Evolutionary conservation across 2,329 filamentous ascomycete genomes (phyloP).

Genomic region (Phialophora tarda): DNA sequence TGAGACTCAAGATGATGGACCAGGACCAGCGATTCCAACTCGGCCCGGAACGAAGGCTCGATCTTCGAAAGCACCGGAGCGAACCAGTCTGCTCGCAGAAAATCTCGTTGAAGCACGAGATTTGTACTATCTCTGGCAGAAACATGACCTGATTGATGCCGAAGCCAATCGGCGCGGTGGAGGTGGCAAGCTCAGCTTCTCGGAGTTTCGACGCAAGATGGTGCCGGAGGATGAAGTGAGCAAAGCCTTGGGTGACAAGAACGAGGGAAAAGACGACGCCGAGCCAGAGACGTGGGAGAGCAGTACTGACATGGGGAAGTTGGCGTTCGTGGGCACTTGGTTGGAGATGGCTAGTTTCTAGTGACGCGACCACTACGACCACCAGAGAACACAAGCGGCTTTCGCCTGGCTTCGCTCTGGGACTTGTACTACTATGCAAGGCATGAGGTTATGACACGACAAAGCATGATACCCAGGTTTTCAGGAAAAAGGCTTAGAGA

Average conservation of each 20-base stretch:
- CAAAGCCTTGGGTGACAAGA: conserved; percentile 17
- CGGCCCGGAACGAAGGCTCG: background rate
- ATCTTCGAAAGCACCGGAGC: background rate
- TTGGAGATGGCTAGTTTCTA: conserved; percentile 74
- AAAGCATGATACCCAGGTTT: background rate
- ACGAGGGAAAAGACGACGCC: conserved; percentile 14
- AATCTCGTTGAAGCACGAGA: conserved; percentile 20
- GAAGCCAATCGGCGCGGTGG: conserved; percentile 76
- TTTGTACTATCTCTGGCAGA: conserved; percentile 49
- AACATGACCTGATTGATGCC: conserved; percentile 68
- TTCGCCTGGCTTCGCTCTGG: background rate
- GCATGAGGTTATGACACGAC: conserved; percentile 1
- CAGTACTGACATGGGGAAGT: conserved; percentile 37
- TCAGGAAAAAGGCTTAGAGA: background rate
- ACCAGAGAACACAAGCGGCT: background rate
- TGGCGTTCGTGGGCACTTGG: conserved; percentile 79
- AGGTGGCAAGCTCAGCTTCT: conserved; percentile 74
- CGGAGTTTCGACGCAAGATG: conserved; percentile 80
- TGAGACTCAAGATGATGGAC: background rate
- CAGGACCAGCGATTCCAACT: background rate
- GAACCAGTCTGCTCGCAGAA: conserved; percentile 16
- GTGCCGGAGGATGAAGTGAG: conserved; percentile 56
- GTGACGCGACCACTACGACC: background rate
- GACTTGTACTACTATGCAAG: background rate
- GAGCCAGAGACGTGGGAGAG: conserved; percentile 34